Evolutionary conservation across 2,329 filamentous ascomycete species (phyloP).

Genomic region (Cordyceps cicadae): DNA sequence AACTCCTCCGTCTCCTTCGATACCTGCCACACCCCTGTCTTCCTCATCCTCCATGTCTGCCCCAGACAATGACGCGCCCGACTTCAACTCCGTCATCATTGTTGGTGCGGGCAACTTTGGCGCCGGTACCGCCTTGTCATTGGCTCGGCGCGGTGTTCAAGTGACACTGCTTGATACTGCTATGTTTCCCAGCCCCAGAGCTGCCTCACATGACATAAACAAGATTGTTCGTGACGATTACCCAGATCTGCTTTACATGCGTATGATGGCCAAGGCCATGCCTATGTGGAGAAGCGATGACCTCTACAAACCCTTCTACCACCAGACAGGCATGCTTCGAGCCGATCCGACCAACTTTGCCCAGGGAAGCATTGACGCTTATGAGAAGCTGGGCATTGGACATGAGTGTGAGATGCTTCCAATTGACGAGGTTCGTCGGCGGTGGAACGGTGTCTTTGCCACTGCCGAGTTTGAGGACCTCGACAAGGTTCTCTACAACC

Average conservation of each 20-base stretch:
- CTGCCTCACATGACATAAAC: conserved; percentile 40
- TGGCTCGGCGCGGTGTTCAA: conserved; percentile 22
- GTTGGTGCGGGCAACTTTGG: conserved; percentile 38
- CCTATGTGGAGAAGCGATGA: conserved; percentile 33
- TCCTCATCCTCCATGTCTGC: conserved; percentile 10
- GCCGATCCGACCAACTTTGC: conserved; percentile 35
- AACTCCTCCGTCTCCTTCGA: conserved; percentile 5
- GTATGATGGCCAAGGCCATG: conserved; percentile 33
- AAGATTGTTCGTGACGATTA: conserved; percentile 37
- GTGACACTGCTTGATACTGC: conserved; percentile 31
- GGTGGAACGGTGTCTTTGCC: conserved; percentile 50
- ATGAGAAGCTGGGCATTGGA: conserved; percentile 28
- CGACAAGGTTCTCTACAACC: conserved; percentile 48
- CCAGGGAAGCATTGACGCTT: conserved; percentile 32
- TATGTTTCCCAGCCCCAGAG: conserved; percentile 28
- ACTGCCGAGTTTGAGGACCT: conserved; percentile 48
- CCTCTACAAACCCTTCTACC: conserved; percentile 46
- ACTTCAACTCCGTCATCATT: conserved; percentile 25
- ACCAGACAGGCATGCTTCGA: conserved; percentile 48
- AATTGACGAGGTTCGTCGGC: conserved; percentile 42
- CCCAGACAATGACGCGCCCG: not conserved
- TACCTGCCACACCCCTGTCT: conserved; percentile 11
- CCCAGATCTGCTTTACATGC: conserved; percentile 31
- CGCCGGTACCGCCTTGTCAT: conserved; percentile 31
- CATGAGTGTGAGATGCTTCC: conserved; percentile 34